A percentile compares a stretch with the other conserved stretches of the same genome.
Evolutionary conservation across 2,329 filamentous ascomycete genomes (phyloP).

Genomic region (Helminthosporium solani): DNA sequence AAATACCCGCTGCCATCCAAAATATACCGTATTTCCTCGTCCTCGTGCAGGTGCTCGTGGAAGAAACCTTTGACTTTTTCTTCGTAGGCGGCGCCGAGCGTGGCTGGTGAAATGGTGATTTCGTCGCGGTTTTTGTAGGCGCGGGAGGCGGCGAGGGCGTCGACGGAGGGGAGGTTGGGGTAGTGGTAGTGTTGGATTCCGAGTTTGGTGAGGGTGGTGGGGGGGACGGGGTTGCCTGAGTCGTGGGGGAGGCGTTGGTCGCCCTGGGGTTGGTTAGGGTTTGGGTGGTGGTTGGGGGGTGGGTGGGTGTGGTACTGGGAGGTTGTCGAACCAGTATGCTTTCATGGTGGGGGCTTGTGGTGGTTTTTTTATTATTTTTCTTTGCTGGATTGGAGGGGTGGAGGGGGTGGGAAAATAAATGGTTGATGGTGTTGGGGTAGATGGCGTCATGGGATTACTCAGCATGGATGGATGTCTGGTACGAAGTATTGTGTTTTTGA

Average conservation of each 20-base stretch:
- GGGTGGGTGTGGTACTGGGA: conserved; percentile 51
- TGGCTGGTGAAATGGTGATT: conserved; percentile 81
- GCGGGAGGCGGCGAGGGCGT: conserved; percentile 71
- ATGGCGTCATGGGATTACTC: conserved; percentile 33
- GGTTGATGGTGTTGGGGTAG: conserved; percentile 27
- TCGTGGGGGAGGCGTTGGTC: conserved; percentile 92
- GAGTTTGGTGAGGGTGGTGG: conserved; percentile 66
- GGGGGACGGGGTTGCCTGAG: conserved; percentile 69
- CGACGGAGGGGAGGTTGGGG: conserved; percentile 64
- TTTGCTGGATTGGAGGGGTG: neutral
- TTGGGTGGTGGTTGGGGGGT: neutral
- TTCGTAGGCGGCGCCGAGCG: conserved; percentile 86
- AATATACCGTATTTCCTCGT: conserved; percentile 97
- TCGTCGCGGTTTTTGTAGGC: conserved; percentile 94
- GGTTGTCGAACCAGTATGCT: conserved; percentile 71
- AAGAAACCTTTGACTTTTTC: conserved; percentile 94
- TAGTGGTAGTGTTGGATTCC: conserved; percentile 79
- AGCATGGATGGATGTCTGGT: conserved; percentile 5
- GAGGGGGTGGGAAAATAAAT: conserved; percentile 10
- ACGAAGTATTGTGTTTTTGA: too few relatives aligned
- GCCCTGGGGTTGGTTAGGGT: conserved; percentile 58
- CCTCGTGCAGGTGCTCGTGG: conserved; percentile 92
- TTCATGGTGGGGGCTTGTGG: conserved; percentile 57
- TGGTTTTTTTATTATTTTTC: conserved; percentile 5
- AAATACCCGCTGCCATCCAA: conserved; percentile 87